Evolutionary conservation across 352 stramenopile genomes (phyloP), one percentile per base, ranked within the genome.

Genomic region (Phytophthora brassicae): DNA sequence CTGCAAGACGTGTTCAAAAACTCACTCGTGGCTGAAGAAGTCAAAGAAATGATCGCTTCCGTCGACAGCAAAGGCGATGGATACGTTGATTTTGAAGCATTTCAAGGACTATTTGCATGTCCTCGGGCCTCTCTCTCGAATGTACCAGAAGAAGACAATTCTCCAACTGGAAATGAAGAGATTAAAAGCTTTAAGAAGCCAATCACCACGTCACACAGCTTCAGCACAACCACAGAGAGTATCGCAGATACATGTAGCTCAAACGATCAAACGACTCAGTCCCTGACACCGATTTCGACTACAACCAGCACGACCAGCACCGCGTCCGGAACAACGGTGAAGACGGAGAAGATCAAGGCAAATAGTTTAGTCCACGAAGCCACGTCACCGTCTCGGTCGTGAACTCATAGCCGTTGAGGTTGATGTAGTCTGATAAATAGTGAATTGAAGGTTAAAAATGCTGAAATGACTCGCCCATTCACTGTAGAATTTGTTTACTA

Each of bases 41-140:
- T 97, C 36, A 82, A 96, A 52, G 81, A 96, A 55, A 96, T 97
- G 77, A 94, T 97, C 60, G 76, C 74, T 19, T 92, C 89, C n/a
- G 87, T 84, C 14, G 89, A 97, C 56, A 81, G 65, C 17, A 87
- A 89, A n/a, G 75, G 84, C 31, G 84, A 92, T 31, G 81, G 78
- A 2, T 86, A 70, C 38, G 94, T 98, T 31, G 84, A 88, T 43
- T 98, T 92, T 67, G 83, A 97, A 36, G 88, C 97, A 46, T 98
- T 98, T 64, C 66, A 96, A 44, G 74, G 79, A 6, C 68, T 94
- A 11, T 91, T 92, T 44, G 44, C 67, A 49, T 67, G 66, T 22
- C 61, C 76, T 19, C 67, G 45, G 14, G 61, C 70, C 16, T 60
- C 74, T 7, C 55, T 84, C 2, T 56, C 65, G 7, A 72, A 77